Evolutionary conservation across 75 land plant genomes (phyloP).

Genomic region (Pinus albicaulis): DNA sequence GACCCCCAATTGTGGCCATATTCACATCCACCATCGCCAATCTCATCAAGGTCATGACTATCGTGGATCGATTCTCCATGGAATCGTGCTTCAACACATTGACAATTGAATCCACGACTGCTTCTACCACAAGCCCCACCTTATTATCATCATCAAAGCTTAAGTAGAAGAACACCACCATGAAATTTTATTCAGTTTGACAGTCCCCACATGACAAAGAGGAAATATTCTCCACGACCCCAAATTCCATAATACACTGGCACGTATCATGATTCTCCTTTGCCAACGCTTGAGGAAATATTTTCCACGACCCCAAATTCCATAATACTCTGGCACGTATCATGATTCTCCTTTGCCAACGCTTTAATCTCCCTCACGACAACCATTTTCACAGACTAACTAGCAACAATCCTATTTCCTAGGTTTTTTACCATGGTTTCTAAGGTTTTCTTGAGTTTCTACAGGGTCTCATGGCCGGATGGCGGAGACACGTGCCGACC

Average conservation of each 20-base stretch:
- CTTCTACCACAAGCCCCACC: constrained; percentile 84
- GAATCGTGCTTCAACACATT: no score
- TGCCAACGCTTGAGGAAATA: constrained; percentile 26
- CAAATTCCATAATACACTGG: constrained; percentile 44
- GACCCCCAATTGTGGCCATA: no score
- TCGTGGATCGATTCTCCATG: no score
- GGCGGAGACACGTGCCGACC: neutral
- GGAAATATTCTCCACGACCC: constrained; percentile 46
- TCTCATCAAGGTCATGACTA: no score
- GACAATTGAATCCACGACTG: constrained; percentile 32
- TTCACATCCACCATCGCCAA: no score
- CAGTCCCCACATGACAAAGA: constrained; percentile 23
- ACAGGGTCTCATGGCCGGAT: neutral
- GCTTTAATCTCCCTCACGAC: constrained; percentile 18
- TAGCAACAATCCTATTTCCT: neutral
- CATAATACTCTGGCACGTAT: constrained; percentile 29
- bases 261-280: constrained; percentile 43
- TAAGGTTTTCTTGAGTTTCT: neutral
- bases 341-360: constrained; percentile 40
- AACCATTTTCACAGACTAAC: neutral
- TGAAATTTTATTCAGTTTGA: constrained; percentile 35
- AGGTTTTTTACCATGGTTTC: neutral
- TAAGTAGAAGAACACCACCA: constrained; percentile 46
- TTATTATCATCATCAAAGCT: constrained; percentile 81
- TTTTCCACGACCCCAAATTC: constrained; percentile 58